Evolutionary conservation across 441 rosid species (phyloP), one percentile per base, ranked within the genome.

Genomic region (Jatropha multifida): DNA sequence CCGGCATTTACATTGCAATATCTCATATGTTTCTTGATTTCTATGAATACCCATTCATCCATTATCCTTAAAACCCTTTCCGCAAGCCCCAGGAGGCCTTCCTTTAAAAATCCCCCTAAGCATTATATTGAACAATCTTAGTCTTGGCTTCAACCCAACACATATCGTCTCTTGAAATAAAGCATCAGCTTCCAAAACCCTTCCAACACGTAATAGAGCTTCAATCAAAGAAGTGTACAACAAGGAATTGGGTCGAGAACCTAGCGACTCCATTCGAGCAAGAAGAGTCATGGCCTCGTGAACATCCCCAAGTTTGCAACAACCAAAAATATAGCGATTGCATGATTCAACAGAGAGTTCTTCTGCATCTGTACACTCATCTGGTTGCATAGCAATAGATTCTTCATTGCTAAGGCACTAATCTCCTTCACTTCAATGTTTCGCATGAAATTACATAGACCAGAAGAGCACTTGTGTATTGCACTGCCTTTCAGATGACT

Each of bases 101-200:
- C 87, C 75, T 81, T 85, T 79, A 86, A 72, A 78, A 79, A 85
- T 23, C 49, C 87, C 92, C 73, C 79, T 73, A 27, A 88, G 90
- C 84, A 90, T 69, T 41, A 73, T 81, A 59, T 89, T 89, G 78
- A 75, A 83, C 9, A 87, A 68, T 48, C 82, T 59, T 1, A 82
- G 75, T 51, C 77, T 80, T 55, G 83, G 88, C 66, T 75, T 79
- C 76, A 80, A 38, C 17, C 85, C 90, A 58, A 71, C 74, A 69
- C 69, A 73, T 2, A 71, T 13, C 82, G 86, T 80, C 80, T 90
- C 92, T 14, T 83, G 90, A 66, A 89, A 86, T 69, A 90, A 67
- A 65, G 88, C 85, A 51, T 89, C 96, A 7, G 90, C 91, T 81
- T 90, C 95, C 61, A 84, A 81, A 26, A 86, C 86, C 80, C 95